Base-by-base conservation (phyloP, 176 grass and related monocot species). In the Cocos nucifera region DNA sequence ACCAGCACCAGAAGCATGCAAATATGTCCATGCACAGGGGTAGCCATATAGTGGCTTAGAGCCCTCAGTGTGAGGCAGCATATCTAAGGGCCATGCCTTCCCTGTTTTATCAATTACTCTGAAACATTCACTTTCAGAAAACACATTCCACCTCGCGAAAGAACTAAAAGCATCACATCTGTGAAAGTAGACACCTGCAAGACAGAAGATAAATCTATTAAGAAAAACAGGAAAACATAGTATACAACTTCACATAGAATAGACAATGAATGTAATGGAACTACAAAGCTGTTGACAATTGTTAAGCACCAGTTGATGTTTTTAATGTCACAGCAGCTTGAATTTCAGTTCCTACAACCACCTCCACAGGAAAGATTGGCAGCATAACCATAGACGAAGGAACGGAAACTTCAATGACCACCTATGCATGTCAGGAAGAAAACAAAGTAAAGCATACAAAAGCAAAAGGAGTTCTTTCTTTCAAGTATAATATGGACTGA, bases 331-430 rank as follows among this genome's bases (percentile, higher is more conserved):
- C 86, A 64, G 83, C 75, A 78, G 80, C 78, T 71, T 88, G 80
- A 74, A 96, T 60, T 78, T 77, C 69, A 59, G 78, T 84, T 82
- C 92, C 86, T 67, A 96, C 81, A 73, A 78, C 72, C 70, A 83
- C 86, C 75, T 96, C 86, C 53, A 90, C 83, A 67, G 92, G 87
- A 88, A 87, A 84, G 55, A 71, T 74, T 62, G 84, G 87, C 72
- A 97, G 73, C 52, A 97, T 80, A 66, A 80, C 71, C 58, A 88
- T 66, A 25, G 61, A 23, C 49, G 80, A 77, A 73, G 92, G 87
- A 85, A 79, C 54, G 50, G 83, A 88, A 72, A 91, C 81, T 66
- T 91, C 80, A 75, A 97, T 77, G 65, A 72, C 75, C 69, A 97
- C 61, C 92, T 97, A 51, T 44, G 35, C 35, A 44, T 44, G 35